phyloP scores from a whole-genome alignment of 345 rosid genomes.

The Abelmoschus esculentus region DNA sequence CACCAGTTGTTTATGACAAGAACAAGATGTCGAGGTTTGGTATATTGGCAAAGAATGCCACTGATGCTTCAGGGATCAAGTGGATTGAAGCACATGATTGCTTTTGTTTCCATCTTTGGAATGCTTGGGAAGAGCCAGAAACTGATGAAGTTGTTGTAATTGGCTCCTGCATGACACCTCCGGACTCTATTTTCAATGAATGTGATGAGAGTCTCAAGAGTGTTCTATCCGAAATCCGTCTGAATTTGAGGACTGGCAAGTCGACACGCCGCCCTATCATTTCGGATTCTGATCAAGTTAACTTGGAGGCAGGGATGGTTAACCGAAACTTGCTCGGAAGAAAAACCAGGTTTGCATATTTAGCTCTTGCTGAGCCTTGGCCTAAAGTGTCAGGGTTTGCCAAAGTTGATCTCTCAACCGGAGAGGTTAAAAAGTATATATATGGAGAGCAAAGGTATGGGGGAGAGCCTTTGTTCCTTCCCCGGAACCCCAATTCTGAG shows the following conservation, averaged over 20 bases:
- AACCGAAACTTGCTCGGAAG: slow-evolving; percentile 72
- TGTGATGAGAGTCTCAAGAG: slow-evolving; percentile 65
- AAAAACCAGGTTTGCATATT: slow-evolving; percentile 52
- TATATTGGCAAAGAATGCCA: slow-evolving; percentile 50
- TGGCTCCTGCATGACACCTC: slow-evolving; percentile 86
- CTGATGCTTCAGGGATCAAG: slow-evolving; percentile 29
- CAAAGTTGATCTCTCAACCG: slow-evolving; percentile 55
- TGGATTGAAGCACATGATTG: slow-evolving; percentile 76
- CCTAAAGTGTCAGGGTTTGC: slow-evolving; percentile 84
- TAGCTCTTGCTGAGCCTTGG: slow-evolving; percentile 90
- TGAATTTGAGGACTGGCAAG: slow-evolving; percentile 51
- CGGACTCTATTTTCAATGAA: slow-evolving; percentile 82
- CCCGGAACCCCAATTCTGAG: slow-evolving; percentile 23
- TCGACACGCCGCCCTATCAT: slow-evolving; percentile 59
- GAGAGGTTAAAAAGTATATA: slow-evolving; percentile 43
- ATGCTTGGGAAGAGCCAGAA: slow-evolving; percentile 91
- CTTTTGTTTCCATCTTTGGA: slow-evolving; percentile 94
- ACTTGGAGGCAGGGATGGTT: slow-evolving; percentile 88
- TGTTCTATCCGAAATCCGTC: slow-evolving; percentile 63
- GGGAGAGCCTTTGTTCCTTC: slow-evolving; percentile 70
- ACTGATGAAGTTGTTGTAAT: slow-evolving; percentile 73
- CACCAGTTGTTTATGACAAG: slow-evolving; percentile 79
- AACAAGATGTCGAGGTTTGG: slow-evolving; percentile 72
- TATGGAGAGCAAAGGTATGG: slow-evolving; percentile 64
- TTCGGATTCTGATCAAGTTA: slow-evolving; percentile 44